Evolutionary conservation across 345 rosid genomes (phyloP), one percentile per base, ranked within the genome.

Genomic region (Boechera divaricarpa): DNA sequence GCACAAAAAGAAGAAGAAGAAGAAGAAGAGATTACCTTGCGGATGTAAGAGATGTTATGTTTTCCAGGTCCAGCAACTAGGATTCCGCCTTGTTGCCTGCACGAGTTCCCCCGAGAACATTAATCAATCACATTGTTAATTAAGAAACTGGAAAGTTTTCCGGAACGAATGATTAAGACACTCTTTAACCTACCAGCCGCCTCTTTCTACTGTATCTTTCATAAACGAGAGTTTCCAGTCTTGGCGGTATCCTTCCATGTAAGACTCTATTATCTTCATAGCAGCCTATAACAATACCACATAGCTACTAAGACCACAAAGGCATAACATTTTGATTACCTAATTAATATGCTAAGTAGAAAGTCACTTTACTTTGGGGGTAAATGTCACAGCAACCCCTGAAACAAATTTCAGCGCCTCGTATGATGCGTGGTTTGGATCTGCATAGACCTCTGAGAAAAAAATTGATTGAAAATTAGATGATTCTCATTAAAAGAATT

Each of bases 41-140:
- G 91, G 63, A 95, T 83, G 84, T 92, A 92, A 51, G 85, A 89
- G 69, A 95, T 83, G 80, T 86, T 95, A 15, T 82, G 47, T 79
- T 88, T 86, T 11, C 98, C 98, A 52, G 96, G 96, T 31, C 99
- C 98, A 66, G 98, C 97, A 71, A 92, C 91, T 72, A 95, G 74
- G 73, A 90, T 85, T 67, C 98, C 99, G 36, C 99, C 99, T 78
- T 92, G 97, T 86, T 85, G 90, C 98, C 98, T 92, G 90, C 76
- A 67, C 54, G 61, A 79, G 42, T 53, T 80, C 45, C 3, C 44
- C 4, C 26, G 35, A 13, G 35, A 55, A 73, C 28, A 77, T 56
- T 2, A 2, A 24, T 42, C 9, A 31, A 10, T 38, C 70, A 53
- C 56, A 44, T 44, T 45, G 35, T 24, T 15, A 5, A 39, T 39